Evolutionary conservation across 805 yeast genomes (phyloP).

Genomic region (Yarrowia hollandica): DNA sequence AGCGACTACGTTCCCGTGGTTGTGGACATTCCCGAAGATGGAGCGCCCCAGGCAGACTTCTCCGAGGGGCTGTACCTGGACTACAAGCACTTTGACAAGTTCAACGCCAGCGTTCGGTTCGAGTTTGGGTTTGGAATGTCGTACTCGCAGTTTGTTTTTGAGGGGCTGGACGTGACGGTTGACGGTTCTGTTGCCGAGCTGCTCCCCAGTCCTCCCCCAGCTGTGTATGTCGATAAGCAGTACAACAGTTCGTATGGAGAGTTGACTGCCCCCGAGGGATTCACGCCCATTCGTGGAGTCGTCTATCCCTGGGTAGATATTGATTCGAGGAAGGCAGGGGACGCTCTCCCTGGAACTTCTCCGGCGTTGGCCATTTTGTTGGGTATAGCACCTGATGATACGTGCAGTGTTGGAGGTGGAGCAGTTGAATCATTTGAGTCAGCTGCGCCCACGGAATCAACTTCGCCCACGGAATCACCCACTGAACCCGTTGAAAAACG

Average conservation of each 20-base stretch:
- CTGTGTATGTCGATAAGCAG: not conserved
- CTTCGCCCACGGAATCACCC: no score
- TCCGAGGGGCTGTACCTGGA: slow-evolving; percentile 52
- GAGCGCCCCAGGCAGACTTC: slow-evolving; percentile 42
- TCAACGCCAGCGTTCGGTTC: slow-evolving; percentile 55
- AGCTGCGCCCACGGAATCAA: no score
- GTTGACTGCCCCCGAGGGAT: slow-evolving; percentile 55
- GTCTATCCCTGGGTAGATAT: slow-evolving; percentile 57
- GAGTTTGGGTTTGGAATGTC: slow-evolving; percentile 66
- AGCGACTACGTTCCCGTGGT: slow-evolving; percentile 51
- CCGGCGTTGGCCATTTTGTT: no score
- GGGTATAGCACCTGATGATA: no score
- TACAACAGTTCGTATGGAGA: slow-evolving; percentile 29
- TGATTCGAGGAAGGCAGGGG: no score
- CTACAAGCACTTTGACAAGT: slow-evolving; percentile 58
- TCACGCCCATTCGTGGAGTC: slow-evolving; percentile 54
- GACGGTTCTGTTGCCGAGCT: slow-evolving; percentile 50
- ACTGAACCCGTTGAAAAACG: no score
- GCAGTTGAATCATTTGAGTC: no score
- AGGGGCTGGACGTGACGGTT: slow-evolving; percentile 47
- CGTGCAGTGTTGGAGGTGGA: no score
- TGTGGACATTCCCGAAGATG: slow-evolving; percentile 43
- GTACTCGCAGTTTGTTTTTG: slow-evolving; percentile 47
- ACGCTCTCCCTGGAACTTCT: no score
- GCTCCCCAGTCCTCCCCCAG: slow-evolving; percentile 45